Conservation (phyloP, 1,139 yeast species). For the Sugiyamaella novakii region DNA sequence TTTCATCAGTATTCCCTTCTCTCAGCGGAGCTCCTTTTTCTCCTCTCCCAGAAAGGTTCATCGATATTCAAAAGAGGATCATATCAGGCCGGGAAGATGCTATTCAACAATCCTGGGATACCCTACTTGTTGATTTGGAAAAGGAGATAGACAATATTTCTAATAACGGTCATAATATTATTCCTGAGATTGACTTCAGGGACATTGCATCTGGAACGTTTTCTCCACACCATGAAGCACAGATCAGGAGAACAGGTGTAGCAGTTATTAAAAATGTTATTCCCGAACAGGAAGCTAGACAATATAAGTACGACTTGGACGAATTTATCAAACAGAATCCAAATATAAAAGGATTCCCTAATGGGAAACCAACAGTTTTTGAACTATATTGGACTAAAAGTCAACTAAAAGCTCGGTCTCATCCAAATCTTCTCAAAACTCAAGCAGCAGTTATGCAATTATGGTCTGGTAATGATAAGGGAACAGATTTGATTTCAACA, state of each 20-base stretch:
- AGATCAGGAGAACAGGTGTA: slow-evolving; percentile 37
- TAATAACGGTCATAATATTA: slow-evolving; percentile 25
- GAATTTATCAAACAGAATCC: slow-evolving; percentile 86
- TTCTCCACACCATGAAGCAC: slow-evolving; percentile 1
- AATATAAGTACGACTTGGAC: slow-evolving; percentile 52
- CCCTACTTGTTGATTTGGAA: slow-evolving; percentile 35
- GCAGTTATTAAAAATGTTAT: slow-evolving; percentile 42
- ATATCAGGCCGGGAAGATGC: slow-evolving; percentile 36
- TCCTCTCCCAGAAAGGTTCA: slow-evolving; percentile 28
- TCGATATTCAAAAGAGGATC: slow-evolving; percentile 36
- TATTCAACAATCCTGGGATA: slow-evolving; percentile 36
- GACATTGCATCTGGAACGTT: slow-evolving; percentile 7
- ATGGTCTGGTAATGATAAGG: slow-evolving; percentile 33
- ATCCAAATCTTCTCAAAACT: slow-evolving; percentile 41
- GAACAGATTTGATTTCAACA: slow-evolving; percentile 4
- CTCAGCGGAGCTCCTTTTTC: slow-evolving; percentile 28
- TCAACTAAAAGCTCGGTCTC: slow-evolving; percentile 49
- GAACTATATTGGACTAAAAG: slow-evolving; percentile 50
- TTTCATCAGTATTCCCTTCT: slow-evolving; percentile 34
- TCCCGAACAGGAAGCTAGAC: slow-evolving; percentile 37
- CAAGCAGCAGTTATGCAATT: slow-evolving; percentile 39
- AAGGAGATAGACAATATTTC: slow-evolving; percentile 34
- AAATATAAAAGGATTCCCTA: slow-evolving; percentile 55
- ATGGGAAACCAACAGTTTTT: slow-evolving; percentile 41
- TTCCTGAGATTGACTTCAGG: slow-evolving; percentile 16